These are phyloP conservation scores for Salix koriyanagi DNA, from an alignment of 345 rosid species.

Conservation along the genomic window DNA sequence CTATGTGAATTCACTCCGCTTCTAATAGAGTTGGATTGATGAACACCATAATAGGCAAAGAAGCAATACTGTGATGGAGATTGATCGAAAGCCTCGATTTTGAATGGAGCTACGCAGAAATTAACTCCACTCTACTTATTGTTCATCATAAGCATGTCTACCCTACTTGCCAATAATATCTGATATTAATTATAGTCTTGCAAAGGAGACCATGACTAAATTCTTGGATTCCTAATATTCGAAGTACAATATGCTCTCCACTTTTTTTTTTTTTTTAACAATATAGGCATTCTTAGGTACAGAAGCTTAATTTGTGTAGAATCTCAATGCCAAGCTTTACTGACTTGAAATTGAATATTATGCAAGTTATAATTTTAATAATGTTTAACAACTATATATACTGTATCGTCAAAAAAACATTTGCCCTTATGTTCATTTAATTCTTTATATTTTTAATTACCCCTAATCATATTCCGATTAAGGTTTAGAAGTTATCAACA, in stretches of 20 bases:
- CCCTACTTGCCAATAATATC: neutral
- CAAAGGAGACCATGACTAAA: neutral
- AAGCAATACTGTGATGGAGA: neutral
- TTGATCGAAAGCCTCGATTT: neutral
- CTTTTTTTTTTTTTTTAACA: neutral
- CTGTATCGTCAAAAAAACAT: neutral
- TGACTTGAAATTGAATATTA: neutral
- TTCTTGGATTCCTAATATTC: neutral
- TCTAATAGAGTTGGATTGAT: neutral
- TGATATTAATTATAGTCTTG: neutral
- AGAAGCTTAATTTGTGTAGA: neutral
- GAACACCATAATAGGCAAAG: neutral
- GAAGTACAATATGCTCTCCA: neutral
- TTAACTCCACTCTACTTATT: neutral
- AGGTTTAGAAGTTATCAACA: neutral
- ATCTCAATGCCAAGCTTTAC: neutral
- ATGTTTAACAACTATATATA: neutral
- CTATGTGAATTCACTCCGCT: too few species aligned
- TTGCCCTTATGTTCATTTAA: neutral
- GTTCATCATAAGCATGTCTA: neutral
- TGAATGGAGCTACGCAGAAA: neutral
- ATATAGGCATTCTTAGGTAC: neutral
- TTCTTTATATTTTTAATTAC: neutral
- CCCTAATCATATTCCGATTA: neutral
- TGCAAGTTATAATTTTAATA: neutral